phyloP scores from a whole-genome alignment of 2,329 filamentous ascomycete species.

The Pyricularia grisea region DNA sequence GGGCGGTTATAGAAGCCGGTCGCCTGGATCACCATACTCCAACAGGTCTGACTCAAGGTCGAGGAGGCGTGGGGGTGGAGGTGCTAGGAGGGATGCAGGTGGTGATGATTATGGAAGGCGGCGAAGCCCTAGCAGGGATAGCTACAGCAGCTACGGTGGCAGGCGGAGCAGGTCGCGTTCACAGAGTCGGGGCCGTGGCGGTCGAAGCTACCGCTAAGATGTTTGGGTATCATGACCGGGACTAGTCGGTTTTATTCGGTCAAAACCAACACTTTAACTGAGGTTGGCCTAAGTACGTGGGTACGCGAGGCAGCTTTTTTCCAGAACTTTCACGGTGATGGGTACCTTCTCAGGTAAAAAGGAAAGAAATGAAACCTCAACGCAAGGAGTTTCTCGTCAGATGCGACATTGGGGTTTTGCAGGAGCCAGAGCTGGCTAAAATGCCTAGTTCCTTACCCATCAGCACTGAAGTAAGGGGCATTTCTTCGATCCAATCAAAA shows the following conservation, averaged over 20 bases:
- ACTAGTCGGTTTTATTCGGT: background rate
- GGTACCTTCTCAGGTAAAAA: background rate
- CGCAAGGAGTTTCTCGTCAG: too few relatives aligned
- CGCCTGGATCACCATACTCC: conserved; percentile 22
- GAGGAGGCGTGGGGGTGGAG: conserved; percentile 14
- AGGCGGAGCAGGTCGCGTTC: conserved; percentile 20
- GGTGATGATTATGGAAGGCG: conserved; percentile 20
- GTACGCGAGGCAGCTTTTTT: background rate
- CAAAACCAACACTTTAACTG: too few relatives aligned
- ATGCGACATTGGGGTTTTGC: background rate
- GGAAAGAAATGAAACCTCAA: background rate
- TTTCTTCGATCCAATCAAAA: background rate
- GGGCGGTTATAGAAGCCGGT: conserved; percentile 34
- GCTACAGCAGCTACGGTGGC: conserved; percentile 29
- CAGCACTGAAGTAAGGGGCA: background rate
- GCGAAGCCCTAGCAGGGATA: conserved; percentile 39
- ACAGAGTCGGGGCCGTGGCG: conserved; percentile 4
- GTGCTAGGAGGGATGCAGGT: conserved; percentile 1
- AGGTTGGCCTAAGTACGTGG: background rate
- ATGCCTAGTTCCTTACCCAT: background rate
- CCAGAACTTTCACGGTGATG: background rate
- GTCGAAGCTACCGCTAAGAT: conserved; percentile 2
- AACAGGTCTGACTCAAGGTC: conserved; percentile 22
- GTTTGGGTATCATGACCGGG: background rate
- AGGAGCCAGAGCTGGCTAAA: background rate